Evolutionary conservation across 73 alveolate genomes (phyloP).

Genomic region (Uronychia setigera): DNA sequence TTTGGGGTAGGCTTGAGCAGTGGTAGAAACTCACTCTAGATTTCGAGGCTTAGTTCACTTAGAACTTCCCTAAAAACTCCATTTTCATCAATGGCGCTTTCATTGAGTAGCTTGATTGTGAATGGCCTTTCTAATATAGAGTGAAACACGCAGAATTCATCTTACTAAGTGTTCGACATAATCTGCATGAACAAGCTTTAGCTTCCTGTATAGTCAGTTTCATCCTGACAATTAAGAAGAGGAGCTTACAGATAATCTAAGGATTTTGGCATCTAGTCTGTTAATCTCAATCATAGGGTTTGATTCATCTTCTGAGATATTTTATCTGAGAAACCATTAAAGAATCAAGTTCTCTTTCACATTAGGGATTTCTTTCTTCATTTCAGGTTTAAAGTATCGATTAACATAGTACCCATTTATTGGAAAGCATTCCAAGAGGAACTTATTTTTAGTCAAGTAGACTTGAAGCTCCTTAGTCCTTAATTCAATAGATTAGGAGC

Average conservation of each 20-base stretch:
- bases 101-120: neutral
- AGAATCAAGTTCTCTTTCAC: neutral
- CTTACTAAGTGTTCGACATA: neutral
- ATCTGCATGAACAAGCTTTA: neutral
- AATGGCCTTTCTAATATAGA: neutral
- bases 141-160: neutral
- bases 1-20: constrained; percentile 84
- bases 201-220: neutral
- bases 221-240: neutral
- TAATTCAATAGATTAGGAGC: neutral
- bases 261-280: neutral
- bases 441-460: neutral
- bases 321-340: neutral
- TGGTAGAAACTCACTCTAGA: constrained; percentile 77
- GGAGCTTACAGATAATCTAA: no score
- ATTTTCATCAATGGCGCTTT: neutral
- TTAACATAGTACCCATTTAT: neutral
- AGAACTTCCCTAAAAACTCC: neutral
- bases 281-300: neutral
- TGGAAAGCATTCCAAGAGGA: neutral
- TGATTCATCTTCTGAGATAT: neutral
- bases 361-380: neutral
- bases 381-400: neutral
- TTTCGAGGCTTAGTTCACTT: constrained; percentile 44
- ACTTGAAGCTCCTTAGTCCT: neutral